Evolutionary conservation across 208 protist species (phyloP).

Genomic region (Leishmania turanica): DNA sequence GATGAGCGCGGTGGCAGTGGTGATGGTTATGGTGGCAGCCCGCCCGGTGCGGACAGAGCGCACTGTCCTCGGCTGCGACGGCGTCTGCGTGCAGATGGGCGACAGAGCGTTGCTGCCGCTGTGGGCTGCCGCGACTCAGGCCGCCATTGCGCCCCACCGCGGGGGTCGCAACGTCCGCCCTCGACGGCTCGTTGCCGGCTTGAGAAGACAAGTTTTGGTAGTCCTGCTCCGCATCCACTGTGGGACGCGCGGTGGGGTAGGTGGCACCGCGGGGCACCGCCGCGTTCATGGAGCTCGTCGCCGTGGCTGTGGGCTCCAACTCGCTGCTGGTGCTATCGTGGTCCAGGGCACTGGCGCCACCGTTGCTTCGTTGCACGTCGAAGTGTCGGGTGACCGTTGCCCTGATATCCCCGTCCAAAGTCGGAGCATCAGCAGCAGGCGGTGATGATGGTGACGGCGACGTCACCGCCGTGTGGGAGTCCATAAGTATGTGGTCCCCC

Average conservation of each 20-base stretch:
- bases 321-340: background rate
- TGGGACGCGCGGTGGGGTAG: slow-evolving; percentile 34
- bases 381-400: background rate
- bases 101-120: background rate
- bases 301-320: background rate
- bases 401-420: background rate
- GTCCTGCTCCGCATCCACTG: slow-evolving; percentile 27
- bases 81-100: background rate
- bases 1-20: background rate
- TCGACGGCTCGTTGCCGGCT: background rate
- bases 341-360: background rate
- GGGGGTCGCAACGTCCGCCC: too few relatives aligned
- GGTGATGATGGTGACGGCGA: background rate
- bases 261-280: slow-evolving; percentile 25
- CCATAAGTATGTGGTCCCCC: background rate
- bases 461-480: background rate
- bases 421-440: background rate
- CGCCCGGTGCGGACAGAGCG: background rate
- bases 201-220: slow-evolving; percentile 56
- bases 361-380: background rate
- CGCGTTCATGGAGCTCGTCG: slow-evolving; percentile 32
- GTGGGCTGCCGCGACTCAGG: background rate
- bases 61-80: background rate
- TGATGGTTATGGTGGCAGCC: background rate
- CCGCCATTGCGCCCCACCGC: background rate